phyloP scores from a whole-genome alignment of 78 protist genomes.

The Cavenderia fasciculata region DNA sequence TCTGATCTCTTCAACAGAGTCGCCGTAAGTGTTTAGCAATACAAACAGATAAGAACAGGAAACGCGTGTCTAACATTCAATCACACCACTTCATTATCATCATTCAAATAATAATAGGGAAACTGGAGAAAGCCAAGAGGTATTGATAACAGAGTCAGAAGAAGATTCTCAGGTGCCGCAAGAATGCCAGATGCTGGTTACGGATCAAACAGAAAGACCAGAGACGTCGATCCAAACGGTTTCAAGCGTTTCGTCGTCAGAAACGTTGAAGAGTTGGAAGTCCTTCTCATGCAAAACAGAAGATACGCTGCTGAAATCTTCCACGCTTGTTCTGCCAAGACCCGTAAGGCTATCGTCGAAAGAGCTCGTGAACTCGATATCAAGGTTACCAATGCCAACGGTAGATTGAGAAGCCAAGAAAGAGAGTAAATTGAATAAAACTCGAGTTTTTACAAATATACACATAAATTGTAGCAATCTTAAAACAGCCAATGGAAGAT shows the following conservation, averaged over 20 bases:
- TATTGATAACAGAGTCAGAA: constrained; percentile 98
- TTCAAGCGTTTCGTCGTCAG: constrained; percentile 92
- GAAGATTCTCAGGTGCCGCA: constrained; percentile 93
- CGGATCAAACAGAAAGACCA: constrained; percentile 91
- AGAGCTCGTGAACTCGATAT: constrained; percentile 97
- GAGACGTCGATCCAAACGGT: constrained; percentile 92
- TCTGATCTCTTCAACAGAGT: constrained; percentile 91
- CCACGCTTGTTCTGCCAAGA: constrained; percentile 91
- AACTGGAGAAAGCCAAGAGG: constrained; percentile 89
- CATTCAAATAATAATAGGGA: not conserved
- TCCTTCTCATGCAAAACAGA: constrained; percentile 98
- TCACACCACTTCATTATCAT: not conserved
- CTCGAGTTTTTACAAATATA: too few relatives aligned
- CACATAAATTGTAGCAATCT: too few relatives aligned
- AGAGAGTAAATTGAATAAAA: constrained; percentile 76
- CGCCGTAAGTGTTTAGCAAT: not conserved
- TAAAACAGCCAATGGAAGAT: too few relatives aligned
- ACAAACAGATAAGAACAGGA: not conserved
- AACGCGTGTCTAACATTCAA: not conserved
- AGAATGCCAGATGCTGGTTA: constrained; percentile 95
- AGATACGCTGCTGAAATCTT: constrained; percentile 97
- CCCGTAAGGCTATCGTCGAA: constrained; percentile 93
- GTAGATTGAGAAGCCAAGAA: constrained; percentile 93
- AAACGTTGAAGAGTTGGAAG: constrained; percentile 95
- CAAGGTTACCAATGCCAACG: constrained; percentile 95